These are phyloP conservation scores for Oemleria cerasiformis DNA, from an alignment of 306 rosid species.

Conservation along the genomic window DNA sequence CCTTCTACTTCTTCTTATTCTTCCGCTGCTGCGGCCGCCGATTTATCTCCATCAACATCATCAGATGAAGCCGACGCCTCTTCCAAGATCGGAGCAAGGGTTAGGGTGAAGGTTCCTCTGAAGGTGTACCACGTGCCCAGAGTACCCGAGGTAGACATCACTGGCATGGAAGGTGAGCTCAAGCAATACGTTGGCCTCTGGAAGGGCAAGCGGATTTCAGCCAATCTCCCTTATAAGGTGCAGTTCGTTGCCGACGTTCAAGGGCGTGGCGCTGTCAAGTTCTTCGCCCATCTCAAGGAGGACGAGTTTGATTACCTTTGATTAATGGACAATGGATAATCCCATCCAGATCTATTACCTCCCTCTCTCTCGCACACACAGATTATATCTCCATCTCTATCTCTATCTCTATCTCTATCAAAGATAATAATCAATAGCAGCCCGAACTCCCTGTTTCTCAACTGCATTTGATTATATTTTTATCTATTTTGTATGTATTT, in stretches of 20 bases:
- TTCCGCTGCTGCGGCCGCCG: slow-evolving; percentile 21
- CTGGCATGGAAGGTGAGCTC: slow-evolving; percentile 71
- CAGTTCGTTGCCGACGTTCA: slow-evolving; percentile 57
- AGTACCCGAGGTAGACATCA: slow-evolving; percentile 62
- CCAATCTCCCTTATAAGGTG: slow-evolving; percentile 81
- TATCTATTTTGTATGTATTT: neutral
- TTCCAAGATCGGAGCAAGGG: slow-evolving; percentile 59
- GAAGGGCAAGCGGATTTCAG: slow-evolving; percentile 88
- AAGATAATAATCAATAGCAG: neutral
- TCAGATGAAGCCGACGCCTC: slow-evolving; percentile 27
- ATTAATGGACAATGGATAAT: neutral
- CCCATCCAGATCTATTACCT: neutral
- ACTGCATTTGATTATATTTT: neutral
- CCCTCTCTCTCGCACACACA: neutral
- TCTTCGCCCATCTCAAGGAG: slow-evolving; percentile 85
- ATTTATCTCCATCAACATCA: slow-evolving; percentile 35
- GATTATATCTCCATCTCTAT: neutral
- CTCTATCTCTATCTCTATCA: too few relatives aligned
- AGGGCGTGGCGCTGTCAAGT: slow-evolving; percentile 80
- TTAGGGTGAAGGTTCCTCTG: slow-evolving; percentile 74
- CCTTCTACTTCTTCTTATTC: slow-evolving; percentile 19
- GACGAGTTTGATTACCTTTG: slow-evolving; percentile 76
- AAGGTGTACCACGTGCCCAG: slow-evolving; percentile 86
- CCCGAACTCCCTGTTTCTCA: slow-evolving; percentile 4
- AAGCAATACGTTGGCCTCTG: slow-evolving; percentile 80